Evolutionary conservation across 2,329 filamentous ascomycete genomes (phyloP).

Genomic region (Colletotrichum lini): DNA sequence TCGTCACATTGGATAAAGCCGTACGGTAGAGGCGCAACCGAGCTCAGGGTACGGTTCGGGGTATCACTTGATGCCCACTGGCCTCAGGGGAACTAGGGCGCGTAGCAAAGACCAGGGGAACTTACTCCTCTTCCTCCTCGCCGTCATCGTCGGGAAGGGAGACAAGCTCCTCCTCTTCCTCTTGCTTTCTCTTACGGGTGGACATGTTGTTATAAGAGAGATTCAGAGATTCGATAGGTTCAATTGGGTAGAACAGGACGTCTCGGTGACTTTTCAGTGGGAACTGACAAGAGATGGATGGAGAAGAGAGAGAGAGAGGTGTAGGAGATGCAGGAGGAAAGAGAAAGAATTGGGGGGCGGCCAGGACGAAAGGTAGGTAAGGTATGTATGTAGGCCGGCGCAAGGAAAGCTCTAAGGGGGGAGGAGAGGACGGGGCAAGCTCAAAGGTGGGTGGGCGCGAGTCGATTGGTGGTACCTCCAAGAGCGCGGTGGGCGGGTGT

Average conservation of each 20-base stretch:
- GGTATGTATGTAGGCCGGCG: constrained; percentile 41
- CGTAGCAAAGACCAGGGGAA: not conserved
- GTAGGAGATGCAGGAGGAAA: constrained; percentile 38
- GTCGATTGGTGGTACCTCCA: constrained; percentile 32
- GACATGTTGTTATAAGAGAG: constrained; percentile 57
- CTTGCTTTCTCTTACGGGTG: constrained; percentile 68
- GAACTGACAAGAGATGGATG: constrained; percentile 24
- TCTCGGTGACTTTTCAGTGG: constrained; percentile 4
- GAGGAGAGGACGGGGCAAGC: constrained; percentile 28
- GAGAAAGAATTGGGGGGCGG: constrained; percentile 39
- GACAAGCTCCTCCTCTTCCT: constrained; percentile 68
- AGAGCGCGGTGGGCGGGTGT: constrained; percentile 28
- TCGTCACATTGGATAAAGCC: not conserved
- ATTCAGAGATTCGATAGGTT: constrained; percentile 33
- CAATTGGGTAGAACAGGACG: constrained; percentile 47
- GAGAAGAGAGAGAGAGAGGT: constrained; percentile 19
- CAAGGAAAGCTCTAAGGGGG: constrained; percentile 40
- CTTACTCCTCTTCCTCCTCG: constrained; percentile 70
- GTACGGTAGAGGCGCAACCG: not conserved
- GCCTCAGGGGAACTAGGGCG: not conserved
- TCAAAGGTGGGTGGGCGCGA: constrained; percentile 40
- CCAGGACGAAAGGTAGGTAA: constrained; percentile 32
- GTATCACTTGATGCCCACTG: not conserved
- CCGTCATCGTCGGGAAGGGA: constrained; percentile 67
- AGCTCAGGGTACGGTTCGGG: not conserved